phyloP scores from a whole-genome alignment of 2,329 filamentous ascomycete species.

The Didymella pinodella region DNA sequence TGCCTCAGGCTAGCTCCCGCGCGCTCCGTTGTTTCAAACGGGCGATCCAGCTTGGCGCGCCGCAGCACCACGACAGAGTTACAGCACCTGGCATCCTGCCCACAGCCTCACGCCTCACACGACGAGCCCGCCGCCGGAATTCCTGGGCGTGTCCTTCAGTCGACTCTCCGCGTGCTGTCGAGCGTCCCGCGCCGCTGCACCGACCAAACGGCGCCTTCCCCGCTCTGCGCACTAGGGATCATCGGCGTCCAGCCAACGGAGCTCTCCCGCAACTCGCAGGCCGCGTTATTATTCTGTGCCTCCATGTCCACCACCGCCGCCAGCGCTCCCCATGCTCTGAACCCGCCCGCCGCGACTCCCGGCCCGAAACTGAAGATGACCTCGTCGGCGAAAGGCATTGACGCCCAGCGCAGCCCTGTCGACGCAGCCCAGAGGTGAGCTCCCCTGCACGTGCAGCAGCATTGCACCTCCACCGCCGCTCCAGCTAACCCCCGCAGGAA shows the following conservation, averaged over 20 bases:
- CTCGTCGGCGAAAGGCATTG: slow-evolving; percentile 59
- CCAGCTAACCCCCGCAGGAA: slow-evolving; percentile 53
- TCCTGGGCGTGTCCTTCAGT: not conserved
- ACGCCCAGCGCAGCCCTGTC: slow-evolving; percentile 63
- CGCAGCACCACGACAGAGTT: slow-evolving; percentile 24
- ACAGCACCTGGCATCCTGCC: slow-evolving; percentile 27
- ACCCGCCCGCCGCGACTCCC: slow-evolving; percentile 47
- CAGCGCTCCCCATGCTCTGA: slow-evolving; percentile 48
- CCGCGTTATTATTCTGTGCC: slow-evolving; percentile 27
- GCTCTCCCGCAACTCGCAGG: slow-evolving; percentile 11
- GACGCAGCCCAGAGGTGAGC: slow-evolving; percentile 64
- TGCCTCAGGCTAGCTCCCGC: slow-evolving; percentile 26
- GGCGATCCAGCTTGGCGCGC: slow-evolving; percentile 34
- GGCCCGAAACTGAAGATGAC: slow-evolving; percentile 59
- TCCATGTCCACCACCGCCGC: slow-evolving; percentile 43
- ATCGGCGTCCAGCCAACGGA: slow-evolving; percentile 7
- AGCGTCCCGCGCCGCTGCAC: slow-evolving; percentile 33
- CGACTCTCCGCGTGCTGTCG: not conserved
- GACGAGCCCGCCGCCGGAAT: not conserved
- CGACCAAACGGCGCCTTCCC: slow-evolving; percentile 9
- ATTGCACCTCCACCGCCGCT: not conserved
- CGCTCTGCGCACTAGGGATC: not conserved
- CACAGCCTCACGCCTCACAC: slow-evolving; percentile 29
- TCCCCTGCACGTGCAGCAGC: not conserved
- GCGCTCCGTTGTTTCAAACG: slow-evolving; percentile 31